A percentile compares a stretch with the other conserved stretches of the same genome.
These are phyloP conservation scores for Parachlorella kessleri DNA, from an alignment of 139 green algal species.

Conservation along the genomic window DNA sequence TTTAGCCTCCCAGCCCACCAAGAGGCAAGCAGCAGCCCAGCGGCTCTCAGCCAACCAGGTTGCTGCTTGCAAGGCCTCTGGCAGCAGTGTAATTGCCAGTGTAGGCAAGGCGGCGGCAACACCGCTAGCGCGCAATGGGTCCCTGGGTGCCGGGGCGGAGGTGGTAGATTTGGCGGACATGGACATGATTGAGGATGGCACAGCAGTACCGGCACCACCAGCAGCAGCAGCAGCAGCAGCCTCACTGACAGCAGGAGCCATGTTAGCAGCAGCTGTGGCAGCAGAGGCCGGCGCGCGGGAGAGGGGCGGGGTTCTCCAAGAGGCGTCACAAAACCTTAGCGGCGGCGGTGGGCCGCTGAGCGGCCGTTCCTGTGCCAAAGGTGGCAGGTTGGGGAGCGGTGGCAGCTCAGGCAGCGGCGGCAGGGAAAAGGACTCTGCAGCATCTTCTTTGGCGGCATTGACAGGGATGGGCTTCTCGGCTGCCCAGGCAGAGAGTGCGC, in stretches of 20 bases:
- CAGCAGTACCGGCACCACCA: neutral
- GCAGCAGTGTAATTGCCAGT: too few species aligned
- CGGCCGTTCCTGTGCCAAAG: neutral
- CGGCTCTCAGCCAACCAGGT: too few species aligned
- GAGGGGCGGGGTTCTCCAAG: neutral
- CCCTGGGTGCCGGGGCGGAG: too few species aligned
- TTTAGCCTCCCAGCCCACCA: too few species aligned
- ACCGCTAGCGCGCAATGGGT: too few species aligned
- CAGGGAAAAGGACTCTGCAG: neutral
- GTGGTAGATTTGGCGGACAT: too few species aligned
- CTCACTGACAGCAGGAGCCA: neutral
- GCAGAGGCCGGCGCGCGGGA: neutral
- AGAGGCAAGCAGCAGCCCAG: too few species aligned
- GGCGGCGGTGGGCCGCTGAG: too few species aligned
- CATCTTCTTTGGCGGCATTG: constrained; percentile 11
- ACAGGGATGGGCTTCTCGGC: constrained; percentile 49
- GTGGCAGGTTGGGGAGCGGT: neutral
- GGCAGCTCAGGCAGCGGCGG: neutral
- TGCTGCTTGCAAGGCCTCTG: too few species aligned
- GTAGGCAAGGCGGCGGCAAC: too few species aligned
- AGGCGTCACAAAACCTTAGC: too few species aligned
- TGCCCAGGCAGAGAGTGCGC: constrained; percentile 36
- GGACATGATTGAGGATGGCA: too few species aligned
- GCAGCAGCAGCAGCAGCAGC: constrained; percentile 2
- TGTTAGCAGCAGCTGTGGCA: neutral